Base-by-base conservation (phyloP, 2,329 filamentous ascomycete genomes). In the Furcasterigmium sp. region DNA sequence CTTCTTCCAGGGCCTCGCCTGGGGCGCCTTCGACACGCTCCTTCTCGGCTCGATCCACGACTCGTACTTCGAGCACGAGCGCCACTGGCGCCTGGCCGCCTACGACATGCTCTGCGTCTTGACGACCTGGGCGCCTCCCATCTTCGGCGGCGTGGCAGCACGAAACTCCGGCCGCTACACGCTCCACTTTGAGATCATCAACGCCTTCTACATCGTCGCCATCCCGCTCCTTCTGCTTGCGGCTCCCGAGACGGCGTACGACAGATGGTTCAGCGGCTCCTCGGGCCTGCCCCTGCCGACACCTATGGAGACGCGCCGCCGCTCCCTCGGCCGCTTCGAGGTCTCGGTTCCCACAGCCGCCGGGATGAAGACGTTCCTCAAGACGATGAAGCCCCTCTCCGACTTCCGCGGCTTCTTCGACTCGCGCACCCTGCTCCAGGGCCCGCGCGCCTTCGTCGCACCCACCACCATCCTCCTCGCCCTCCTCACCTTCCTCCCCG, bases 41-140 rank as follows among this genome's bases (percentile, higher is more conserved):
- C 62, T 78, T 23, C 58, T 73, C 25, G 68, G 66, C 2, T 74
- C 72, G 2, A 73, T 82, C 39, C 68, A 76, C 37, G 78, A 82
- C 50, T 73, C 73, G 2, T 81, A 70, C 54, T 80, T 76, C 53
- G 73, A 78, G 49, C 76, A 81, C 48, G 69, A 81, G 54, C 68
- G 74, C 38, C 61, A 63, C 15, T 39, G 60, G 2, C 69, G 71
- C 14, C 61, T 73, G 6, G 61, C 71, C 3, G 57, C 72, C 11
- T 68, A 73, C 54, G 67, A 72, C 42, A 52, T 69, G 11, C 56
- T 75, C 3, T 63, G 62, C 18, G 57, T 73, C 9, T 58, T 67
- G 9, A 68, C 69, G 5, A 76, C 70, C 2, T 78, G 76, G 71
- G 75, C 76, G 28, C 62, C 69, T 0, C 78, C 78, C 0, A 60